Conservation (phyloP, 805 yeast species). For the Saccharomycopsis sp. region DNA sequence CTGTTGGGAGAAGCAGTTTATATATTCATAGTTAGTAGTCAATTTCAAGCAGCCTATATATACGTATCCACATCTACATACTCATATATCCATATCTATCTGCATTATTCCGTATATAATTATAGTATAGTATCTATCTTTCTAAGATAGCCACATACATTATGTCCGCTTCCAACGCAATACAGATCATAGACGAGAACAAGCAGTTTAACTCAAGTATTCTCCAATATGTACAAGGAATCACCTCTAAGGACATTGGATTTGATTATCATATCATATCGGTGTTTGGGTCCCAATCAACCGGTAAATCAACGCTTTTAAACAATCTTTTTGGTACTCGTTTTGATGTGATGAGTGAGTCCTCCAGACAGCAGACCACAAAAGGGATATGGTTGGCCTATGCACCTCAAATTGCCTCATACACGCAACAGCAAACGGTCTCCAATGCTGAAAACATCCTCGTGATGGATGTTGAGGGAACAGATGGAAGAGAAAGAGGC, state of each 20-base stretch:
- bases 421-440: slow-evolving; percentile 14
- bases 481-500: slow-evolving; percentile 93
- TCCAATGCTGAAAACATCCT: slow-evolving; percentile 35
- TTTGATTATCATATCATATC: slow-evolving; percentile 83
- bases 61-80: too few relatives aligned
- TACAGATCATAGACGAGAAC: slow-evolving; percentile 49
- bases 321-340: slow-evolving; percentile 79
- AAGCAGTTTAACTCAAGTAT: slow-evolving; percentile 39
- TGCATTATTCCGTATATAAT: too few relatives aligned
- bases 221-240: slow-evolving; percentile 31
- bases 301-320: slow-evolving; percentile 90
- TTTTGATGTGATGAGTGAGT: slow-evolving; percentile 91
- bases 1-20: too few relatives aligned
- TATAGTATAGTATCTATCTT: background rate
- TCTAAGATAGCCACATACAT: background rate
- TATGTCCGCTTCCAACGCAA: slow-evolving; percentile 24
- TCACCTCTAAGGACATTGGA: slow-evolving; percentile 41
- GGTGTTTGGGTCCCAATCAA: slow-evolving; percentile 94
- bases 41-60: too few relatives aligned
- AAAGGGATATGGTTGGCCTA: slow-evolving; percentile 76
- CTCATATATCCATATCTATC: too few relatives aligned
- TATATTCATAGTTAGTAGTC: too few relatives aligned
- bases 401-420: slow-evolving; percentile 36
- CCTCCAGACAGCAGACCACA: slow-evolving; percentile 81
- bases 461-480: slow-evolving; percentile 97